Percentiles rank a stretch among this genome's conserved stretches.
Conservation (phyloP, 2,329 filamentous ascomycete species). For the Xylariaceae sp. region DNA sequence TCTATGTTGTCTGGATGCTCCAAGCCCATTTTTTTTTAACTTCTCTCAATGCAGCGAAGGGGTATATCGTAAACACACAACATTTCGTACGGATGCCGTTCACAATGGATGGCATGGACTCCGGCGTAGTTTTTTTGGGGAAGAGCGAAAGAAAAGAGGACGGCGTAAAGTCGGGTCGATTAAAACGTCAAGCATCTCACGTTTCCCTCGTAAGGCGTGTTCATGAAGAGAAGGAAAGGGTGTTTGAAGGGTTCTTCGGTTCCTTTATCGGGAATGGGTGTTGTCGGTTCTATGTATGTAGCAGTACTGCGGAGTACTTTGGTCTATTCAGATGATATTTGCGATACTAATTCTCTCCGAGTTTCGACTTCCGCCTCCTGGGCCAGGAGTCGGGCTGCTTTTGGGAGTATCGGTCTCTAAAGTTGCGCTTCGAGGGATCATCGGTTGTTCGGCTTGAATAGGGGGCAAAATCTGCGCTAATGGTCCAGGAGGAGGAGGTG, state of each 20-base stretch:
- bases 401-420: slow-evolving; percentile 26
- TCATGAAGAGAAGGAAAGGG: slow-evolving; percentile 9
- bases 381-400: slow-evolving; percentile 30
- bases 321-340: slow-evolving; percentile 37
- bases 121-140: too few relatives aligned
- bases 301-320: too few relatives aligned
- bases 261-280: neutral
- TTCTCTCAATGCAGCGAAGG: slow-evolving; percentile 22
- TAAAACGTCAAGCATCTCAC: slow-evolving; percentile 19
- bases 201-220: slow-evolving; percentile 22
- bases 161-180: too few relatives aligned
- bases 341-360: slow-evolving; percentile 44
- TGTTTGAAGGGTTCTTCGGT: slow-evolving; percentile 1
- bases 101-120: too few relatives aligned
- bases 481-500: slow-evolving; percentile 13
- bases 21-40: slow-evolving; percentile 11
- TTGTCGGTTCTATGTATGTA: slow-evolving; percentile 13
- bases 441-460: slow-evolving; percentile 31
- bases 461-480: slow-evolving; percentile 29
- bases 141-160: too few relatives aligned
- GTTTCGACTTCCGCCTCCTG: slow-evolving; percentile 33
- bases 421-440: slow-evolving; percentile 20
- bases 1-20: slow-evolving; percentile 16
- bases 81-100: slow-evolving; percentile 20
- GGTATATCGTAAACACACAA: slow-evolving; percentile 23